Percentiles rank a stretch among this genome's conserved stretches.
These are phyloP conservation scores for Candida saitoana DNA, from an alignment of 805 yeast species.

Conservation along the genomic window DNA sequence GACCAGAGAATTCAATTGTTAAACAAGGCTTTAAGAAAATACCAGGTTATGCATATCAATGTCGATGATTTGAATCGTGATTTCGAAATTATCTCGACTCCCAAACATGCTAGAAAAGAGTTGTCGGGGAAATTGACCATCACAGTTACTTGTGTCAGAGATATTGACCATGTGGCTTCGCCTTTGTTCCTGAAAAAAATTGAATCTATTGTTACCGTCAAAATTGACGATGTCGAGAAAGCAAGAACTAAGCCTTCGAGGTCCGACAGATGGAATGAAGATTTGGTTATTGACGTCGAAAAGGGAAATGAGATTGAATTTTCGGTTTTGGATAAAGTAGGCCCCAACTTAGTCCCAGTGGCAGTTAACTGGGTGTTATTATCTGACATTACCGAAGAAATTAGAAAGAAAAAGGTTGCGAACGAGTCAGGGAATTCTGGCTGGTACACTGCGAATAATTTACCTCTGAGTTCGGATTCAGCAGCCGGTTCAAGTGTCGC, in stretches of 20 bases:
- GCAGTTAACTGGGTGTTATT: slow-evolving; percentile 89
- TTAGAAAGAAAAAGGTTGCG: slow-evolving; percentile 83
- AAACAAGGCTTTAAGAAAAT: slow-evolving; percentile 78
- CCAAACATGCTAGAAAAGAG: slow-evolving; percentile 76
- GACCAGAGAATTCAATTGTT: slow-evolving; percentile 80
- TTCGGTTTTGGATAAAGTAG: slow-evolving; percentile 77
- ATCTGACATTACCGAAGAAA: slow-evolving; percentile 90
- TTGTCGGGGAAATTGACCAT: slow-evolving; percentile 75
- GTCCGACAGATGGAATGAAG: slow-evolving; percentile 79
- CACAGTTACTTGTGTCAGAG: slow-evolving; percentile 72
- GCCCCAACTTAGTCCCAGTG: slow-evolving; percentile 71
- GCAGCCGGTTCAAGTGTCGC: background rate
- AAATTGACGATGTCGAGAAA: slow-evolving; percentile 83
- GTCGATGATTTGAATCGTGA: slow-evolving; percentile 64
- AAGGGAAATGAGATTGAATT: slow-evolving; percentile 91
- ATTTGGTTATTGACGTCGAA: slow-evolving; percentile 73
- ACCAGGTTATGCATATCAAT: slow-evolving; percentile 81
- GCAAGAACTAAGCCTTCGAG: slow-evolving; percentile 74
- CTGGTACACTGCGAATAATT: slow-evolving; percentile 80
- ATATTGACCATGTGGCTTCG: slow-evolving; percentile 88
- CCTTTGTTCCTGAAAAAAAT: slow-evolving; percentile 75
- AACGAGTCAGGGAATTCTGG: slow-evolving; percentile 68
- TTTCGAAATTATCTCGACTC: slow-evolving; percentile 61
- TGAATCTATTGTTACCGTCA: slow-evolving; percentile 72
- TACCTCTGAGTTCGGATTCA: slow-evolving; percentile 22